Base-by-base conservation (phyloP, 139 green algal genomes). In the Micromonas commoda region DNA sequence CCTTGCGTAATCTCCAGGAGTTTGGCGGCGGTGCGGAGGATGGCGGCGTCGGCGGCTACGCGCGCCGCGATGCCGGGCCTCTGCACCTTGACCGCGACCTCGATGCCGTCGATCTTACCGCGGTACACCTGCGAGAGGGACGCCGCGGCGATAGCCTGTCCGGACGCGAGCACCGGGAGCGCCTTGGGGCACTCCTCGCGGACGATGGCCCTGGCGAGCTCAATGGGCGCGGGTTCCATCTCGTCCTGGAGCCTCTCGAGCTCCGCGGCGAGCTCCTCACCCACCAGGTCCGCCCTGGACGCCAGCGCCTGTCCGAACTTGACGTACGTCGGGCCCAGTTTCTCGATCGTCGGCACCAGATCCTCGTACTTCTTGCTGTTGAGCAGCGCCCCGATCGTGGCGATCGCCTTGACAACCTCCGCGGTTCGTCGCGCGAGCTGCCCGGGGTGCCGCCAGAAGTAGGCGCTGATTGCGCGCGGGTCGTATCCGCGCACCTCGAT, bases 11-110 rank as follows among this genome's bases (percentile, higher is more conserved):
- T 13, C 38, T 75, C 68, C 6, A 75, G 19, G 20, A 35, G 19
- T 21, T 26, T 39, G 19, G 68, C 68, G 23, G 21, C 68, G 1
- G 61, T 29, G n/a, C 68, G n/a, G 6, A 75, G 26, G 21, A 75
- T 38, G 34, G 76, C 66, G 57, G 76, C 76, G 23, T 81, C 74
- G 21, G 80, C 80, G 2, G 84, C 78, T n/a, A 96, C 86, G 31
- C 78, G 65, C 79, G 88, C 81, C 51, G 91, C 82, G 76, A 97
- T 88, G 20, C 75, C 79, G 0, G 92, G 90, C 35, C 92, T 85
- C 85, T 92, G 88, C 79, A 97, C 92, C 85, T 97, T 97, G 35
- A 97, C 85, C 26, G 92, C 92, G 34, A 96, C 91, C 51, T 80
- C 52, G 1, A 33, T 34, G 19, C 45, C 52, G 29, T 72, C 72